phyloP scores from a whole-genome alignment of 1,284 basidiomycete genomes.

The Ustilago tritici region DNA sequence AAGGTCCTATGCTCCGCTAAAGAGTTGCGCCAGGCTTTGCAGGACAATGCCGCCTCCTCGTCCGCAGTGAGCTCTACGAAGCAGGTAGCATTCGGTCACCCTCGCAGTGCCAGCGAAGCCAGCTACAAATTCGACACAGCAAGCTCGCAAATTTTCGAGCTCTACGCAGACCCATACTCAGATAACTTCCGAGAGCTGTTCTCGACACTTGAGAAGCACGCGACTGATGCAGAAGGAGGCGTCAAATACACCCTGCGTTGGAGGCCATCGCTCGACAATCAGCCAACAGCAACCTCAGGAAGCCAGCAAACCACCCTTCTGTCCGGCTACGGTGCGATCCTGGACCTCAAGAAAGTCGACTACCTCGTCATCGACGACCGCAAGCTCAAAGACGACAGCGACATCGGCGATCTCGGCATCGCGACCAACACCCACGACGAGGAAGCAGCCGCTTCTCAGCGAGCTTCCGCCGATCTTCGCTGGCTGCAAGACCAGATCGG shows the following conservation, averaged over 20 bases:
- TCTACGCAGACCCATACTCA: constrained; percentile 65
- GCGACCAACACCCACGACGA: constrained; percentile 14
- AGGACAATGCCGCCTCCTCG: constrained; percentile 4
- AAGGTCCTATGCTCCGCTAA: constrained; percentile 51
- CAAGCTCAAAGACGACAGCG: constrained; percentile 49
- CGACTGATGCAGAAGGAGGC: constrained; percentile 5
- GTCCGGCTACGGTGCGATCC: constrained; percentile 88
- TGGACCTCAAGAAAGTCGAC: constrained; percentile 96
- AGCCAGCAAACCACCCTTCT: constrained; percentile 70
- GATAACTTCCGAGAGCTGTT: constrained; percentile 56
- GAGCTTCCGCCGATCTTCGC: constrained; percentile 10
- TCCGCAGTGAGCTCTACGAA: neutral
- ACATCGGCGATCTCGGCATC: constrained; percentile 36
- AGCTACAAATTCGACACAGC: neutral
- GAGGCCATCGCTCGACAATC: constrained; percentile 44
- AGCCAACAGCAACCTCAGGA: neutral
- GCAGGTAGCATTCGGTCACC: constrained; percentile 60
- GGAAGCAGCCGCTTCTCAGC: constrained; percentile 5
- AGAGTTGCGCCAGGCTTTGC: constrained; percentile 35
- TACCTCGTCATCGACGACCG: constrained; percentile 81
- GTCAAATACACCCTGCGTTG: constrained; percentile 67
- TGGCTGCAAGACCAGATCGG: constrained; percentile 46
- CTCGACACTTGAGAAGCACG: constrained; percentile 33
- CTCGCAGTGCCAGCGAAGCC: constrained; percentile 10
- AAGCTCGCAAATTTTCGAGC: constrained; percentile 21